phyloP scores from a whole-genome alignment of 176 grass and related monocot genomes.

The Oryza brachyantha region DNA sequence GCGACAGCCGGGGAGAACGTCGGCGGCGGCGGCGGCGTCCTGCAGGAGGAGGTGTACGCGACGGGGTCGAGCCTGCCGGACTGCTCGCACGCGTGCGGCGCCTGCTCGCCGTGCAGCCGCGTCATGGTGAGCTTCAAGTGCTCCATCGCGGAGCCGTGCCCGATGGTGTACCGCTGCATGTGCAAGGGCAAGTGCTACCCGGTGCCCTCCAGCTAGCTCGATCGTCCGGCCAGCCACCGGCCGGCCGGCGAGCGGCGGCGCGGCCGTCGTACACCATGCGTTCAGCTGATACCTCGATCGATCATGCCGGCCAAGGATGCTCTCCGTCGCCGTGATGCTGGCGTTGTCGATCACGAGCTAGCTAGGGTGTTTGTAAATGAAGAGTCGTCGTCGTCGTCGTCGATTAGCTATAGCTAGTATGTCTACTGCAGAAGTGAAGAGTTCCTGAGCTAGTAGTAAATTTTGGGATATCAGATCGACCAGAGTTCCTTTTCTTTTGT shows the following conservation, averaged over 20 bases:
- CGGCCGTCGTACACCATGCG: too few species aligned
- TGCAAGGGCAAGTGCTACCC: conserved; percentile 80
- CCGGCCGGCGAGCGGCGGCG: too few species aligned
- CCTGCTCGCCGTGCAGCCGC: conserved; percentile 82
- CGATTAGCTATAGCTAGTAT: background rate
- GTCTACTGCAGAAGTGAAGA: background rate
- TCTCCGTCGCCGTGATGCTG: background rate
- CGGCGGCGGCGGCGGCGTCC: background rate
- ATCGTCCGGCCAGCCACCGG: background rate
- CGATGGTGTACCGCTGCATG: conserved; percentile 95
- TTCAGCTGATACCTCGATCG: background rate
- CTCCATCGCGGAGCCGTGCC: conserved; percentile 73
- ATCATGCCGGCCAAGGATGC: background rate
- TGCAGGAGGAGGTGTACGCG: conserved; percentile 45
- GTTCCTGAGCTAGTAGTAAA: background rate
- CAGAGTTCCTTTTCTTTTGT: background rate
- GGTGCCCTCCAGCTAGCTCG: conserved; percentile 50
- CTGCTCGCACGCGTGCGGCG: conserved; percentile 80
- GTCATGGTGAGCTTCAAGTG: conserved; percentile 97
- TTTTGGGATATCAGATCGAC: background rate
- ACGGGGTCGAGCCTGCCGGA: conserved; percentile 83
- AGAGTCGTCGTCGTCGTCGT: background rate
- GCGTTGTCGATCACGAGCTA: background rate
- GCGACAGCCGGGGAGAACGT: background rate
- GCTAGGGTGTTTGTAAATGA: conserved; percentile 9